Conservation (phyloP, 805 yeast species). For the Cyberlindnera bimundalis region DNA sequence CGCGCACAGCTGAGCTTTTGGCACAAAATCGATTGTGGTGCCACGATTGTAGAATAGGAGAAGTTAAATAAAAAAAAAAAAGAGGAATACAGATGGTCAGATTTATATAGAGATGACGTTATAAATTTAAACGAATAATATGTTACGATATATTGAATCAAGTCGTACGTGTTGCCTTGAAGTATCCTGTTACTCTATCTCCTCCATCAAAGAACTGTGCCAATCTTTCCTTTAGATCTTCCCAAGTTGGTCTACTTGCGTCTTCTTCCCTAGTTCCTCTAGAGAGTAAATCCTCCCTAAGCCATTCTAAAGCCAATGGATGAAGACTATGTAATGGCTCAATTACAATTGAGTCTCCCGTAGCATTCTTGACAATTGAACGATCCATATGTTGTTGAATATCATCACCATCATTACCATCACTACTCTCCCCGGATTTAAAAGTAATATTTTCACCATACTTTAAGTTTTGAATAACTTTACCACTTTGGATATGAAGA, state of each 20-base stretch:
- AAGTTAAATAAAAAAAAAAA: neutral
- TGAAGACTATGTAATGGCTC: slow-evolving; percentile 53
- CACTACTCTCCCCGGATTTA: slow-evolving; percentile 1
- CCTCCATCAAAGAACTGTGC: slow-evolving; percentile 42
- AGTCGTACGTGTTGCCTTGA: slow-evolving; percentile 43
- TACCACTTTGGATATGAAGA: slow-evolving; percentile 73
- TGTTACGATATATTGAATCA: neutral
- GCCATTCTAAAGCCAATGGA: slow-evolving; percentile 73
- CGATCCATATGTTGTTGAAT: slow-evolving; percentile 23
- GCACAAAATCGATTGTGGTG: neutral
- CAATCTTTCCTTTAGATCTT: slow-evolving; percentile 44
- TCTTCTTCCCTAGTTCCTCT: slow-evolving; percentile 42
- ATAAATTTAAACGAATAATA: too few species aligned
- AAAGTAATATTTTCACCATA: slow-evolving; percentile 33
- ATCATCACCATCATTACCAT: slow-evolving; percentile 20
- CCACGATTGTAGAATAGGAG: too few species aligned
- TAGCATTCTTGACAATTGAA: slow-evolving; percentile 16
- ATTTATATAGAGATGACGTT: too few species aligned
- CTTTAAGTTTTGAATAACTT: slow-evolving; percentile 36
- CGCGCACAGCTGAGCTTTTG: neutral
- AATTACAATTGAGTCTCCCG: slow-evolving; percentile 31
- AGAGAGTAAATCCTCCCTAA: slow-evolving; percentile 44
- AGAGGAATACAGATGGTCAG: neutral
- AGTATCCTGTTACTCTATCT: slow-evolving; percentile 44
- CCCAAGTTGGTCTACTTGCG: slow-evolving; percentile 53